These are phyloP conservation scores for Saccharomyces uvarum DNA, from an alignment of 1,139 yeast species.

Conservation along the genomic window DNA sequence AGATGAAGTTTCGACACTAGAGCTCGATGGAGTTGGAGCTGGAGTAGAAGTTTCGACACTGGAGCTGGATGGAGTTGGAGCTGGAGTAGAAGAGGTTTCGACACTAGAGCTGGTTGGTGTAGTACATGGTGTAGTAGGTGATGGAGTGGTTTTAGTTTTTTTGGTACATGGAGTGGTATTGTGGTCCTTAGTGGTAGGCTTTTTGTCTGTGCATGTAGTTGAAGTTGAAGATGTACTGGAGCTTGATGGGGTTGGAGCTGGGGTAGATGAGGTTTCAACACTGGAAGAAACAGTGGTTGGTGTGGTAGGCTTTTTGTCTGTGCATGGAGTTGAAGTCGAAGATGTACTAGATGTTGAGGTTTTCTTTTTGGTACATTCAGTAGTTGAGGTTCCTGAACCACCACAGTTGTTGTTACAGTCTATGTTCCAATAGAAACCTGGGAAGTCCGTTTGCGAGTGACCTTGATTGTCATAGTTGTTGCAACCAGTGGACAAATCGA, in stretches of 20 bases:
- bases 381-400: not conserved
- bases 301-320: too few relatives aligned
- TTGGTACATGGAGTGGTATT: not conserved
- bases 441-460: conserved; percentile 25
- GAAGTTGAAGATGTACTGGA: not conserved
- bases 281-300: too few relatives aligned
- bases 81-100: too few relatives aligned
- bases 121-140: too few relatives aligned
- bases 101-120: too few relatives aligned
- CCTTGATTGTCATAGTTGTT: conserved; percentile 23
- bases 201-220: not conserved
- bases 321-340: too few relatives aligned
- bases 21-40: not conserved
- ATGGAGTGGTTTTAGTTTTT: not conserved
- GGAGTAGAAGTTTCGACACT: not conserved
- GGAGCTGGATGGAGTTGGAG: not conserved
- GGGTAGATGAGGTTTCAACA: too few relatives aligned
- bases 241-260: too few relatives aligned
- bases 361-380: too few relatives aligned
- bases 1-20: not conserved
- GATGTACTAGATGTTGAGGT: too few relatives aligned
- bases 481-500: conserved; percentile 31
- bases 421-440: conserved; percentile 26
- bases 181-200: not conserved
- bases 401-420: conserved; percentile 4